Evolutionary conservation across 164 flowering plant genomes (phyloP), one percentile per base, ranked within the genome.

Genomic region (Berberis thunbergii): DNA sequence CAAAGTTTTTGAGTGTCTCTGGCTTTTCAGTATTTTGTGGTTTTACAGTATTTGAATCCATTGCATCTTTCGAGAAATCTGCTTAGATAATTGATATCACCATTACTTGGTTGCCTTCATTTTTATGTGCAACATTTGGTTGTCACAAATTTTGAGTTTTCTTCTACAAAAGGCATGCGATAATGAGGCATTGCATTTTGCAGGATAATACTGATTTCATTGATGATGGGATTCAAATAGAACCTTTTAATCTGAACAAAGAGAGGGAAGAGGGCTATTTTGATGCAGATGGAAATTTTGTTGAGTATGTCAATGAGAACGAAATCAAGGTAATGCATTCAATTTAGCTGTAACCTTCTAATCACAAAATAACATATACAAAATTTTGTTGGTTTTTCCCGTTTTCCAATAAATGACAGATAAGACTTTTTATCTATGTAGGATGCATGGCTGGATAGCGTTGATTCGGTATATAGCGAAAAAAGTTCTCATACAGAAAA

Each of bases 371-470:
- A 42, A 50, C n/a, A 26, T 43, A 38, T 9, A 26, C 26, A 26
- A 26, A 26, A 26, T 26, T 26, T 26, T 26, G 26, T 54, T 68
- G 49, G 45, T 60, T 3, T 50, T 43, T 41, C 62, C 58, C 12
- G 26, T 39, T 4, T 66, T 3, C 4, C n/a, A 52, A 42, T 42
- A 45, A 26, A 26, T 26, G 26, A 52, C 7, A 3, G 9, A 11
- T 3, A 56, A 3, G 7, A 3, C 7, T 56, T 9, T 38, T 6
- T 40, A 13, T 64, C 70, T 9, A 61, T 75, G 68, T 77, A 94
- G 97, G 99, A 94, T 80, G 93, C 97, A 50, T 94, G 99, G 99
- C 84, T 94, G 75, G 99, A 94, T 74, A 86, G 83, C 69, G 75
- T 86, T 66, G 79, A 81, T 67, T 54, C 80, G 64, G 77, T 57